Evolutionary conservation across 2,329 filamentous ascomycete species (phyloP), one percentile per base, ranked within the genome.

Genomic region (Colletotrichum coccodes): DNA sequence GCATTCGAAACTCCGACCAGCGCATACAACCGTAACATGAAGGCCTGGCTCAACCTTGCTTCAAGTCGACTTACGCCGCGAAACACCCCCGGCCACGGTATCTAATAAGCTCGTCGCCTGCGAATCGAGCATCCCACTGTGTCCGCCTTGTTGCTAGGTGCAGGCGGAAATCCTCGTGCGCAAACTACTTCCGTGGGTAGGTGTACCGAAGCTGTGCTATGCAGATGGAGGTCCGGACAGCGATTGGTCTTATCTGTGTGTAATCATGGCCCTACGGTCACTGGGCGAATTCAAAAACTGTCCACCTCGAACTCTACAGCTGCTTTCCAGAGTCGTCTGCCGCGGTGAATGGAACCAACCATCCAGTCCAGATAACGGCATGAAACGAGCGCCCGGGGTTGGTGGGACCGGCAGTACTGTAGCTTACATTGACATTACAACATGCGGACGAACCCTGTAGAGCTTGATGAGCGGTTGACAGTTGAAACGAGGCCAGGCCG

Each of bases 21-120:
- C 67, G 67, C 67, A 68, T 68, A 70, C 63, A 62, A 61, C 63
- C 42, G 63, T 30, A 67, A 57, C 54, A 66, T 67, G 36, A 67
- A 28, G 66, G 49, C 50, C 57, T 62, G 50, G 46, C 30, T 56
- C 63, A 60, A 68, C 61, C 44, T 69, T 67, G 42, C 42, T 38
- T 57, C 57, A 23, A 50, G 50, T 36, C 23, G 40, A 53, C 47
- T 30, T 38, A 38, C 28, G 56, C 36, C 30, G 50, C 63, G 42
- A 62, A 68, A 52, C 49, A 34, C 44, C 32, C 54, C 54, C 47
- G 40, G 49, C 23, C 42, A 44, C 46, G 40, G 47, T 59, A 49
- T 49, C 23, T 49, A 34, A 52, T 52, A 53, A 54, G 52, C 54
- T 60, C 49, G 44, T 57, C 56, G 63, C 23, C n/a, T 50, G 56